Evolutionary conservation across 139 green algal species (phyloP), one percentile per base, ranked within the genome.

Genomic region (Chlamydomonas applanata): DNA sequence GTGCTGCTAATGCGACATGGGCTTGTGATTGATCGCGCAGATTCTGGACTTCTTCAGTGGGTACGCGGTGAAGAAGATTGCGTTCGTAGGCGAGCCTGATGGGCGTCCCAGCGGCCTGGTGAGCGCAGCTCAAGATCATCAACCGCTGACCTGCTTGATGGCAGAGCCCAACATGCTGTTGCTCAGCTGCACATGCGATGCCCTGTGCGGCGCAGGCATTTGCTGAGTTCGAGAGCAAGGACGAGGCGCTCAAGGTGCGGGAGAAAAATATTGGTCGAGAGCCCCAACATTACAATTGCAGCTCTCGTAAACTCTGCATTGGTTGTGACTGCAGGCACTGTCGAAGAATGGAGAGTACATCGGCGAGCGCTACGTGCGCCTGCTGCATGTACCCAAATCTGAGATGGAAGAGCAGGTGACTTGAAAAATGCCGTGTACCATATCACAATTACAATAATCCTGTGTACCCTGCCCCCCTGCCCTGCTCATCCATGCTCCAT

Each of bases 271-370:
- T 49, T 19, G 40, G 7, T 19, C 7, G 40, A 7, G 40, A 49
- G 40, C n/a, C n/a, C n/a, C n/a, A n/a, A n/a, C n/a, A n/a, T n/a
- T n/a, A n/a, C n/a, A n/a, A n/a, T n/a, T n/a, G n/a, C n/a, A n/a
- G n/a, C n/a, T n/a, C n/a, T n/a, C n/a, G n/a, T 59, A 0, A n/a
- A 54, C 11, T 13, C 4, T 9, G 34, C 0, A 9, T 2, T 19
- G 62, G 4, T 49, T 52, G 17, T 16, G 32, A 46, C 11, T 49
- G 46, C 83, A 90, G 82, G 87, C 87, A 1, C 80, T 92, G 36
- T 69, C 71, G 44, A 89, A 89, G 64, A 92, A 92, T 67, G 87
- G 87, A 0, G 80, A 90, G 33, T 92, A 88, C 73, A 86, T 92
- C 22, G 87, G 87, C 1, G 85, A 92, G 49, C 85, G 87, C 29